Evolutionary conservation across 805 yeast genomes (phyloP).

Genomic region (Zygoascus flipseniorum): DNA sequence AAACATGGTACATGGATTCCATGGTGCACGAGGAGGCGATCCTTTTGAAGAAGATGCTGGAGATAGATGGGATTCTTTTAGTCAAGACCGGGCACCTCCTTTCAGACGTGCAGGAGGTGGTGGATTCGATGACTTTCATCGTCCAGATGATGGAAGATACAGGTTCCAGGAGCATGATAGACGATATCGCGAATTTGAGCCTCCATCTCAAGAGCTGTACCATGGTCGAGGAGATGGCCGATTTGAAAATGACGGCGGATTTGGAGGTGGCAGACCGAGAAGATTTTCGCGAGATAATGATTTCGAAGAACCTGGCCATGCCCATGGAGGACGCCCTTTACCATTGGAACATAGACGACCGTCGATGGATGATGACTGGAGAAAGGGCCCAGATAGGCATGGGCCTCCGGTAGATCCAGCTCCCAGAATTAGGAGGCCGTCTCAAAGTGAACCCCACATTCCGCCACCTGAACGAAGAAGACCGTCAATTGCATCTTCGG

Average conservation of each 20-base stretch:
- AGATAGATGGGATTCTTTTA: not conserved
- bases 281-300: not conserved
- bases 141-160: conserved; percentile 12
- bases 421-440: not conserved
- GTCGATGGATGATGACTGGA: not conserved
- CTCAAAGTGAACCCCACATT: not conserved
- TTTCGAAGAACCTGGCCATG: not conserved
- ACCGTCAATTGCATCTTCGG: not conserved
- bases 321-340: not conserved
- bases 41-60: conserved; percentile 1
- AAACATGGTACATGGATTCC: conserved; percentile 2
- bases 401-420: not conserved
- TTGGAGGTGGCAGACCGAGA: not conserved
- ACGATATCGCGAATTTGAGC: conserved; percentile 16
- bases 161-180: conserved; percentile 18
- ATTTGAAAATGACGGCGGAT: conserved; percentile 9
- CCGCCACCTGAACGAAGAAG: not conserved
- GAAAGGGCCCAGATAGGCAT: not conserved
- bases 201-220: conserved; percentile 20
- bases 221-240: conserved; percentile 18
- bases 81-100: not conserved
- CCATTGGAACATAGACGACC: not conserved
- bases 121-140: conserved; percentile 6
- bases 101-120: conserved; percentile 3
- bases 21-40: conserved; percentile 1